Evolutionary conservation across 2,329 filamentous ascomycete genomes (phyloP), one percentile per base, ranked within the genome.

Genomic region (Dactylonectria macrodidyma): DNA sequence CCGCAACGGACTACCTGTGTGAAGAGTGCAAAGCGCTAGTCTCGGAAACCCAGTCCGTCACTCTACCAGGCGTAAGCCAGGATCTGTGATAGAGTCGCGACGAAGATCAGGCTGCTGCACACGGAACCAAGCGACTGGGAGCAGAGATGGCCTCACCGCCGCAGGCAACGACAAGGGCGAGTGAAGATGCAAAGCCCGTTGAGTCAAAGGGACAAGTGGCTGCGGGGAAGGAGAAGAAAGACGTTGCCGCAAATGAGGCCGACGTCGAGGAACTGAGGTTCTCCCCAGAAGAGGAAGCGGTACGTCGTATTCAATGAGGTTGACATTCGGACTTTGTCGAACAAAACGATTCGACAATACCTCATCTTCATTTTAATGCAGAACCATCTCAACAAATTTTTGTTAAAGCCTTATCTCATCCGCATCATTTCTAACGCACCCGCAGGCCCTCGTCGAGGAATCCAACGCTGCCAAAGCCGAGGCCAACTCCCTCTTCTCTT

Each of bases 401-500:
- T 19, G 8, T 14, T 11, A 9, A 19, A 24, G 8, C 5, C 3
- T 22, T 16, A 22, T 19, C n/a, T 36, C 33, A 33, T 48, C 7
- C 6, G 26, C 26, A 4, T 38, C 26, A 36, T 24, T 22, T 48
- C 30, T 34, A 8, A 69, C 41, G 5, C 22, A n/a, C 47, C 59
- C 7, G 38, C 68, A 93, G 91, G 82, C 85, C 44, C 89, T 97
- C 16, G 80, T 97, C 22, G 79, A 85, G 57, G 90, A 95, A 80
- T 94, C 94, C 3, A 91, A 92, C 74, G 79, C 86, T 1, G 89
- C 91, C 75, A 98, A 97, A 81, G 78, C 88, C 2, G 86, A 90
- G 63, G 95, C 94, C 14, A 98, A 98, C 78, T 81, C 87, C 5
- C 87, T 95, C n/a, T 98, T 98, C 81, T 85, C 87, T 1, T 87